Base-by-base conservation (phyloP, 331 rosid genomes). In the Phaseolus coccineus region DNA sequence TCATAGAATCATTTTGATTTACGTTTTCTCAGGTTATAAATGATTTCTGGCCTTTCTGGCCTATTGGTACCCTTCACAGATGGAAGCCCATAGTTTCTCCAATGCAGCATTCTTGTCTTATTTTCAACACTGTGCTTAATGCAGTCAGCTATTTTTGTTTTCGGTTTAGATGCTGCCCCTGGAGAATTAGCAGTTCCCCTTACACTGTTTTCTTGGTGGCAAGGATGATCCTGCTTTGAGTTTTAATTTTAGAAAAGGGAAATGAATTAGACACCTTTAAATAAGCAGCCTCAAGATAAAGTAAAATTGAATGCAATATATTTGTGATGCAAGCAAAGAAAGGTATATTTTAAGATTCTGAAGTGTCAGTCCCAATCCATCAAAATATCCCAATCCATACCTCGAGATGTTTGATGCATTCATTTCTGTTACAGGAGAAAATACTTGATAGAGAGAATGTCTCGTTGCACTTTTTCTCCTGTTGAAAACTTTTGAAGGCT, bases 401-500 rank as follows among this genome's bases (percentile, higher is more conserved):
- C 85, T 69, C 15, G 28, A 30, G 24, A 30, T 80, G 55, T 83
- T 69, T 83, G 61, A 57, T 24, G 56, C 33, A 15, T 56, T 75
- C 84, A 53, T 80, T 35, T n/a, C 35, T 65, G 24, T 27, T 16
- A 25, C 2, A 3, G 35, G 71, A 42, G 67, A 57, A 57, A 64
- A 58, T 31, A 55, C 72, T 75, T 63, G 82, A n/a, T 8, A 65
- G 62, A 27, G 44, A 24, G 11, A 39, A 37, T 15, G n/a, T 6
- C 31, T 81, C 57, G 5, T 3, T 16, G 51, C 42, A 53, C 16
- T 66, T 58, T 57, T 78, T 79, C 65, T 70, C 53, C 28, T 19
- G 72, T 56, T 83, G 84, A 69, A 86, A 81, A 63, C 50, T 73
- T 73, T 59, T 50, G 30, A 87, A 82, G 55, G 82, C 87, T 69